A percentile compares a stretch with the other conserved stretches of the same genome.
Conservation (phyloP, 805 yeast genomes). For the Suhomyces sp. region DNA sequence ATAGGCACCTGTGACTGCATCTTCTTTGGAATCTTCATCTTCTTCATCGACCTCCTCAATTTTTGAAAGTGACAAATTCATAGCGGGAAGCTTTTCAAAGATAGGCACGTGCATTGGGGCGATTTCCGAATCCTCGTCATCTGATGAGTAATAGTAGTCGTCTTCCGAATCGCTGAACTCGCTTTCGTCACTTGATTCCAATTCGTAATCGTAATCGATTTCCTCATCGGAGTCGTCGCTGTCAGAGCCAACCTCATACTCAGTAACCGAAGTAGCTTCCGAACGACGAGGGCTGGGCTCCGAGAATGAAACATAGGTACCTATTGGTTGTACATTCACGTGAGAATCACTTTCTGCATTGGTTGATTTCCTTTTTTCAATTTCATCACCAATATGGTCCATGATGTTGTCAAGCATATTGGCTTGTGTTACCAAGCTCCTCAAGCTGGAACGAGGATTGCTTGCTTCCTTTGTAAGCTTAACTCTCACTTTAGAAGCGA, state of each 20-base stretch:
- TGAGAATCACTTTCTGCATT: constrained; percentile 4
- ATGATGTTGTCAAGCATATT: constrained; percentile 65
- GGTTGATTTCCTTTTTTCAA: constrained; percentile 17
- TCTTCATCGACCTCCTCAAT: constrained; percentile 15
- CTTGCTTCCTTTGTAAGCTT: constrained; percentile 64
- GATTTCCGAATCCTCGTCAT: constrained; percentile 8
- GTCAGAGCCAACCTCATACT: constrained; percentile 37
- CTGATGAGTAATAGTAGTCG: constrained; percentile 18
- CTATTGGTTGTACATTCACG: constrained; percentile 5
- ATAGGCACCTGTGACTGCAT: neutral
- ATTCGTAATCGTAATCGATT: constrained; percentile 19
- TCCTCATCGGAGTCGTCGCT: constrained; percentile 22
- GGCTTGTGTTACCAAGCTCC: constrained; percentile 65
- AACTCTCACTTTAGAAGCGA: constrained; percentile 62
- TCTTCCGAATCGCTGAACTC: constrained; percentile 19
- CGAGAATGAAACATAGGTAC: constrained; percentile 11
- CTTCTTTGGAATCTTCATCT: constrained; percentile 4
- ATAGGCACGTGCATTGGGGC: neutral
- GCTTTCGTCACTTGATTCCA: constrained; percentile 27
- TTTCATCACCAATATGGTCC: constrained; percentile 43
- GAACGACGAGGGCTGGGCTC: constrained; percentile 14
- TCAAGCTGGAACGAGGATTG: constrained; percentile 53
- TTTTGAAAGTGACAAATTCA: constrained; percentile 14
- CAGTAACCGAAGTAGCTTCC: constrained; percentile 32
- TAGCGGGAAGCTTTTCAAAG: constrained; percentile 18